Percentiles rank a stretch among this genome's conserved stretches.
Conservation (phyloP, 2,329 filamentous ascomycete genomes). For the Aspergillus sclerotialis region DNA sequence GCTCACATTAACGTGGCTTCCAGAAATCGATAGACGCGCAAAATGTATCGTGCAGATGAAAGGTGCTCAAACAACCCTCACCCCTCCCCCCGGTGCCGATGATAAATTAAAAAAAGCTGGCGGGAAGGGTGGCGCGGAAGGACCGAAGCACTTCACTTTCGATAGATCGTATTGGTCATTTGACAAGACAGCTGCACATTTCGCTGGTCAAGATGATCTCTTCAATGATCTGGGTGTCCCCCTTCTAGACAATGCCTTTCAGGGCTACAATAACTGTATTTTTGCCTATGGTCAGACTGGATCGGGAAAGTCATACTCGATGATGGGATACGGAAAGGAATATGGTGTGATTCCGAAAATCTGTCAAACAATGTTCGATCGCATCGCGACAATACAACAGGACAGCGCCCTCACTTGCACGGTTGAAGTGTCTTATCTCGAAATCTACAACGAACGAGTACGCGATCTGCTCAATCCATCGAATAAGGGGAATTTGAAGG, state of each 20-base stretch:
- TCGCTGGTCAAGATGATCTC: conserved; percentile 82
- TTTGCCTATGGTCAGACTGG: conserved; percentile 98
- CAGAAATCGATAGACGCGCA: conserved; percentile 83
- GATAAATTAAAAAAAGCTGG: conserved; percentile 43
- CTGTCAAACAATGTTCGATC: conserved; percentile 93
- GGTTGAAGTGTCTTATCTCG: conserved; percentile 95
- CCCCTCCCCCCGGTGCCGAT: conserved; percentile 59
- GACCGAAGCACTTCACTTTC: conserved; percentile 84
- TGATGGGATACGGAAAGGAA: conserved; percentile 99
- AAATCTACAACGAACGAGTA: conserved; percentile 98
- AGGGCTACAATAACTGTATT: conserved; percentile 99
- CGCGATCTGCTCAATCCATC: conserved; percentile 90
- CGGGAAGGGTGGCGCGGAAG: conserved; percentile 59
- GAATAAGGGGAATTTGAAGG: conserved; percentile 93
- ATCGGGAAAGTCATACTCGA: conserved; percentile 97
- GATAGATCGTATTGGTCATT: conserved; percentile 99
- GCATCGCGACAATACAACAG: conserved; percentile 64
- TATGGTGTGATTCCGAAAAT: conserved; percentile 94
- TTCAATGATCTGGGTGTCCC: conserved; percentile 84
- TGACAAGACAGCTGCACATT: conserved; percentile 69
- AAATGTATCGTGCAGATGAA: conserved; percentile 99
- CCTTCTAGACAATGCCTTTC: conserved; percentile 93
- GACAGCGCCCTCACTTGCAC: conserved; percentile 80
- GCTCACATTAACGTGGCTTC: no score
- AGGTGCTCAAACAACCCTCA: conserved; percentile 80